Base-by-base conservation (phyloP, 371 early-diverging fungal species). In the Mortierella sp. region DNA sequence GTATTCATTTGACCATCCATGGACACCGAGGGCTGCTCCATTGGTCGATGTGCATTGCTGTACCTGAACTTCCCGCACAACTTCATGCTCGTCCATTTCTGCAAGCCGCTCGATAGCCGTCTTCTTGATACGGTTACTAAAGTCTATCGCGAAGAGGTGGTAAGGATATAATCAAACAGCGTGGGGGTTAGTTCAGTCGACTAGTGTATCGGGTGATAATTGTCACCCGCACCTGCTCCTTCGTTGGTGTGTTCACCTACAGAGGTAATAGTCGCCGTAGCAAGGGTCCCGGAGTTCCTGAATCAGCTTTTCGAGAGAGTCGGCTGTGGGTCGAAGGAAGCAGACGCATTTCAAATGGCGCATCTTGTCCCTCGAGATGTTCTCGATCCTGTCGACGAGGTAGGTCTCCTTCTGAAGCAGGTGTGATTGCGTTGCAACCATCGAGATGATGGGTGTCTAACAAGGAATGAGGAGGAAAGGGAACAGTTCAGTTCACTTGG, bases 221-320 rank as follows among this genome's bases (percentile, higher is more conserved):
- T n/a, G n/a, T n/a, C n/a, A n/a, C n/a, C n/a, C n/a, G n/a, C n/a
- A n/a, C n/a, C n/a, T n/a, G n/a, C n/a, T n/a, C n/a, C n/a, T n/a
- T n/a, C n/a, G n/a, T n/a, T n/a, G n/a, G n/a, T n/a, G n/a, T n/a
- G n/a, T n/a, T n/a, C 16, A 66, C 91, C 44, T 90, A 95, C 96
- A 97, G 24, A 99, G 88, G 76, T 97, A 95, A 82, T 99, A 99
- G 73, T 97, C 97, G 63, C 95, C 95, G 84, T 97, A 99, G 53
- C 93, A 89, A 2, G 99, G 98, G 40, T 94, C 95, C 66, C 94
- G 86, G 47, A 99, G 87, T 86, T 99, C 99, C 63, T 96, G 95
- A 43, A 95, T 90, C 67, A 99, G 81, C 52, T 90, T 91, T 70
- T 94, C 95, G 24, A 98, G 85, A 7, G 95, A 93, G 45, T 95